phyloP scores from a whole-genome alignment of 495 filamentous ascomycete genomes.

The Achaetomiella virescens region DNA sequence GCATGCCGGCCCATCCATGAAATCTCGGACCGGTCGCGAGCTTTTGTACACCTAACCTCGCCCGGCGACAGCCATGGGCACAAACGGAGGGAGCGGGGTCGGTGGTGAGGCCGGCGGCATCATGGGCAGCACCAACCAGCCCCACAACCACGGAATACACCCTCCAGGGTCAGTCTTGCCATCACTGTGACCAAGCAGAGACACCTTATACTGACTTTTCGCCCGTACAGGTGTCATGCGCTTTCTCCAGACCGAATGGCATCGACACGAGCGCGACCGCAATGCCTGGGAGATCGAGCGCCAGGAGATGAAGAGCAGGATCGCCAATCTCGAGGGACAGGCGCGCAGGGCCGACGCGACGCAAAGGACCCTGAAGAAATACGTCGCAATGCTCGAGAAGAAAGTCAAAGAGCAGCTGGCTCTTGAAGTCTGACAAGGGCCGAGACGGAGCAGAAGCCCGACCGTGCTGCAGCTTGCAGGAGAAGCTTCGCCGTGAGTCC shows the following conservation, averaged over 20 bases:
- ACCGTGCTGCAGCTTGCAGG: conserved; percentile 40
- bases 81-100: conserved; percentile 53
- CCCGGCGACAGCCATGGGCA: conserved; percentile 57
- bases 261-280: conserved; percentile 93
- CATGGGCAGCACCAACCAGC: conserved; percentile 50
- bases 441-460: conserved; percentile 34
- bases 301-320: conserved; percentile 97
- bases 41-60: conserved; percentile 48
- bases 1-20: conserved; percentile 23
- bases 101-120: conserved; percentile 35
- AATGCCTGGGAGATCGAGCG: conserved; percentile 99
- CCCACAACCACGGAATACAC: conserved; percentile 95
- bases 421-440: conserved; percentile 33
- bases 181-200: background rate
- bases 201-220: conserved; percentile 10
- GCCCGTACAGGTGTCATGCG: conserved; percentile 81
- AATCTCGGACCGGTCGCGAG: conserved; percentile 2
- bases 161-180: conserved; percentile 66
- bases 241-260: conserved; percentile 98
- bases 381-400: conserved; percentile 83
- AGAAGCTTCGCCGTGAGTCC: conserved; percentile 40
- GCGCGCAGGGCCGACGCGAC: conserved; percentile 74
- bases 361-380: conserved; percentile 80
- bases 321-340: conserved; percentile 91
- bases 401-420: conserved; percentile 70